These are phyloP conservation scores for Aspergillus saccharolyticus DNA, from an alignment of 495 filamentous ascomycete species.

Conservation along the genomic window DNA sequence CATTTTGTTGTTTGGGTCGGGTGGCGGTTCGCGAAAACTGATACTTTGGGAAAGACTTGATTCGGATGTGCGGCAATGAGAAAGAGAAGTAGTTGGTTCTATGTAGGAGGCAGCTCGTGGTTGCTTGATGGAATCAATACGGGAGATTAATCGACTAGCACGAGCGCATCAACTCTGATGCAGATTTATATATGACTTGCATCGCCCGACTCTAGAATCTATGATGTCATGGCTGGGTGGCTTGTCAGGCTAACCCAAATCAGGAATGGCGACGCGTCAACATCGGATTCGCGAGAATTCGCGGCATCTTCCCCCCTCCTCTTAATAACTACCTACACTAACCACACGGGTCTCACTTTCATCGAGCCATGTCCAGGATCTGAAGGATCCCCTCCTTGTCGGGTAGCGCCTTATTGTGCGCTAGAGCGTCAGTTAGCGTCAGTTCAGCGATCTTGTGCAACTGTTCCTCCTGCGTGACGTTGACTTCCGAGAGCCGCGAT, in stretches of 20 bases:
- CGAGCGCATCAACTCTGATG: neutral
- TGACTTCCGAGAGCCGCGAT: neutral
- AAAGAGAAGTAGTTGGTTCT: no score
- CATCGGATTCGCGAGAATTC: neutral
- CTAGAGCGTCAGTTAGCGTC: neutral
- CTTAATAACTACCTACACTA: neutral
- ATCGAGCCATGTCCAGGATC: neutral
- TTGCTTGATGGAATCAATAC: no score
- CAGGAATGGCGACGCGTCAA: neutral
- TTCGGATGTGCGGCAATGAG: neutral
- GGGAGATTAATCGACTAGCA: no score
- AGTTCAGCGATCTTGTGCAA: neutral
- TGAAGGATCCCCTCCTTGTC: neutral
- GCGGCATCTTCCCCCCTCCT: neutral
- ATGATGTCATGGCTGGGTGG: neutral
- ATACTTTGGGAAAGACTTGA: neutral
- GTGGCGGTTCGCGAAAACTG: neutral
- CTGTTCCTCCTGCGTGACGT: constrained; percentile 1
- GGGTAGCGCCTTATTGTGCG: neutral
- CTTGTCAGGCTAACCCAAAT: neutral
- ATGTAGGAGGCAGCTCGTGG: no score
- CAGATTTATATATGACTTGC: neutral
- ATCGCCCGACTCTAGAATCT: no score
- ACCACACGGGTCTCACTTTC: neutral
- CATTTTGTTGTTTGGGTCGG: neutral